Conservation (phyloP, 768 basidiomycete species). For the Amanita exitialis region DNA sequence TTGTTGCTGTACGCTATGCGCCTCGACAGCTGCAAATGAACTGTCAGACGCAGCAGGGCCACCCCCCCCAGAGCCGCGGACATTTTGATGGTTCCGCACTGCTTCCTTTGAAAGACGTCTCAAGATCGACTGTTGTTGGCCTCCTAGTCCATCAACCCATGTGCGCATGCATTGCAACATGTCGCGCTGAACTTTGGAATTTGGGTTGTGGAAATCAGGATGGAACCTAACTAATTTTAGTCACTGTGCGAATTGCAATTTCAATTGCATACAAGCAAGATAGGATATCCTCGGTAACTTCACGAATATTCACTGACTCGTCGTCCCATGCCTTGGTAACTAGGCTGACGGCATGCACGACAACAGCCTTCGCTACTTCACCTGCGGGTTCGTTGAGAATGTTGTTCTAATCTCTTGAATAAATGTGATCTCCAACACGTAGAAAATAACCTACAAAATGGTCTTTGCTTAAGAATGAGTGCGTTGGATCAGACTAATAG, state of each 20-base stretch:
- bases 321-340: conserved; percentile 80
- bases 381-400: conserved; percentile 82
- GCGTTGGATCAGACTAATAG: conserved; percentile 71
- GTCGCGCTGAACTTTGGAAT: conserved; percentile 59
- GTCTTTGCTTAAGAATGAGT: conserved; percentile 84
- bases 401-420: conserved; percentile 39
- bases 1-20: conserved; percentile 35
- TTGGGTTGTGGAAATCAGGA: conserved; percentile 64
- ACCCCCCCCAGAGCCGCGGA: conserved; percentile 46
- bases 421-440: not conserved
- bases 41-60: conserved; percentile 36
- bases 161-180: conserved; percentile 61
- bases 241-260: not conserved
- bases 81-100: conserved; percentile 66
- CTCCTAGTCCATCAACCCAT: conserved; percentile 48
- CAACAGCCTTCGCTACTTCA: conserved; percentile 55
- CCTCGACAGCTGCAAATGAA: conserved; percentile 36
- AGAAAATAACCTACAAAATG: conserved; percentile 55
- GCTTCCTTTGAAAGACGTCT: conserved; percentile 51
- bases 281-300: conserved; percentile 51
- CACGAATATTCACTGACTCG: conserved; percentile 42
- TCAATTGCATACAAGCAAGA: conserved; percentile 46
- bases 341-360: conserved; percentile 32
- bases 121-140: conserved; percentile 37
- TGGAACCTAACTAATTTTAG: conserved; percentile 48